Evolutionary conservation across 768 basidiomycete species (phyloP).

Genomic region (Omphalotus guepiniiformis): DNA sequence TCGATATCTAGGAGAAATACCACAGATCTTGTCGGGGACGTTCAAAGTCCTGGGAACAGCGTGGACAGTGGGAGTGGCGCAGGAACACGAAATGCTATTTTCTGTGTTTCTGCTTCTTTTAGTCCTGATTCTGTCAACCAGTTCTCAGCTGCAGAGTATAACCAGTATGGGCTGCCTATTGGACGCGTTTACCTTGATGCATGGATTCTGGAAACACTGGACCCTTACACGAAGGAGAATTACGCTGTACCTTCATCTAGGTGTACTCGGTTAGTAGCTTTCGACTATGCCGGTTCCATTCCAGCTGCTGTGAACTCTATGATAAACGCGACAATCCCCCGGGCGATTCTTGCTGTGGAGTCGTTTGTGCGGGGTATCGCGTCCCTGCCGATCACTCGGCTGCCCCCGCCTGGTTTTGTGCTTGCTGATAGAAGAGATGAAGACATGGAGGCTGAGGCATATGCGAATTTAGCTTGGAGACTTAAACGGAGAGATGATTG

Average conservation of each 20-base stretch:
- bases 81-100: slow-evolving; percentile 57
- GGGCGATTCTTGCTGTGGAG: slow-evolving; percentile 71
- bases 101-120: slow-evolving; percentile 82
- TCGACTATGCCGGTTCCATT: slow-evolving; percentile 84
- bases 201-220: slow-evolving; percentile 95
- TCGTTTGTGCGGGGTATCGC: slow-evolving; percentile 61
- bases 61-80: slow-evolving; percentile 25
- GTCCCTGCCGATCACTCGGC: slow-evolving; percentile 61
- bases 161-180: slow-evolving; percentile 66
- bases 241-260: slow-evolving; percentile 92
- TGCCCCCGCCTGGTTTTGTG: slow-evolving; percentile 63
- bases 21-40: slow-evolving; percentile 10
- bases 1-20: slow-evolving; percentile 39
- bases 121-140: slow-evolving; percentile 54
- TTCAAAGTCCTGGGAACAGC: background rate
- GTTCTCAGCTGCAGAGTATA: slow-evolving; percentile 67
- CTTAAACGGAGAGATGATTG: slow-evolving; percentile 55
- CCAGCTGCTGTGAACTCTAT: slow-evolving; percentile 82
- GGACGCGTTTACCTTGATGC: slow-evolving; percentile 87
- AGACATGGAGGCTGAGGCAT: slow-evolving; percentile 30
- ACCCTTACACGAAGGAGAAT: slow-evolving; percentile 91
- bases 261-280: slow-evolving; percentile 78
- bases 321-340: slow-evolving; percentile 76
- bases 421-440: slow-evolving; percentile 50
- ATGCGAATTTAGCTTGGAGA: slow-evolving; percentile 49